phyloP scores from a whole-genome alignment of 345 rosid genomes.

The Conringia planisiliqua region DNA sequence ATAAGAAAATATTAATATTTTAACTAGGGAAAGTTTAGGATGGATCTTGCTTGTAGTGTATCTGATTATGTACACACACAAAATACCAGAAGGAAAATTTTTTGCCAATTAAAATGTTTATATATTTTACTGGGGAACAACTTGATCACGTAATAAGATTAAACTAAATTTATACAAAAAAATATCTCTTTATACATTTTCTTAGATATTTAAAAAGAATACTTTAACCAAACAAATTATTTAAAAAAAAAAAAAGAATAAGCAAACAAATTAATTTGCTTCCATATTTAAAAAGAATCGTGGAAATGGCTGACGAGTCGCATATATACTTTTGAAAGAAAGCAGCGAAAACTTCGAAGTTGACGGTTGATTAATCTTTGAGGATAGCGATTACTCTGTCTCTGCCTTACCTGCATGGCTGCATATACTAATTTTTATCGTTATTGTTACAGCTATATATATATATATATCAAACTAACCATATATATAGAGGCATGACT shows the following conservation, averaged over 20 bases:
- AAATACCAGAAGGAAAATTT: not conserved
- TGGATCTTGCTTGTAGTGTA: not conserved
- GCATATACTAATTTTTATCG: not conserved
- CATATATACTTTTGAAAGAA: not conserved
- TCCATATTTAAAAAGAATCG: not conserved
- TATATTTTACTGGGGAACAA: not conserved
- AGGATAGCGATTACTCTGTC: slow-evolving; percentile 19
- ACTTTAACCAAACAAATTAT: too few relatives aligned
- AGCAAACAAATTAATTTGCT: not conserved
- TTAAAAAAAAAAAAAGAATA: too few relatives aligned
- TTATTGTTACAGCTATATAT: not conserved
- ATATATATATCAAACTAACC: not conserved
- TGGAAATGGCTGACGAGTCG: not conserved
- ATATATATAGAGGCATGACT: slow-evolving; percentile 12
- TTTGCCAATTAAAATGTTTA: not conserved
- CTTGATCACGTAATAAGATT: not conserved
- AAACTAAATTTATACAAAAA: not conserved
- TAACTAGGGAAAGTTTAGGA: not conserved
- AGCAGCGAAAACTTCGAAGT: not conserved
- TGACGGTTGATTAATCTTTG: slow-evolving; percentile 11
- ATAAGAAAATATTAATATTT: not conserved
- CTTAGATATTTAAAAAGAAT: too few relatives aligned
- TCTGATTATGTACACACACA: not conserved
- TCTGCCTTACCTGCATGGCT: not conserved
- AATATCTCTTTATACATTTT: not conserved